A percentile compares a stretch with the other conserved stretches of the same genome.
Conservation (phyloP, 768 basidiomycete species). For the Tylopilus sp. region DNA sequence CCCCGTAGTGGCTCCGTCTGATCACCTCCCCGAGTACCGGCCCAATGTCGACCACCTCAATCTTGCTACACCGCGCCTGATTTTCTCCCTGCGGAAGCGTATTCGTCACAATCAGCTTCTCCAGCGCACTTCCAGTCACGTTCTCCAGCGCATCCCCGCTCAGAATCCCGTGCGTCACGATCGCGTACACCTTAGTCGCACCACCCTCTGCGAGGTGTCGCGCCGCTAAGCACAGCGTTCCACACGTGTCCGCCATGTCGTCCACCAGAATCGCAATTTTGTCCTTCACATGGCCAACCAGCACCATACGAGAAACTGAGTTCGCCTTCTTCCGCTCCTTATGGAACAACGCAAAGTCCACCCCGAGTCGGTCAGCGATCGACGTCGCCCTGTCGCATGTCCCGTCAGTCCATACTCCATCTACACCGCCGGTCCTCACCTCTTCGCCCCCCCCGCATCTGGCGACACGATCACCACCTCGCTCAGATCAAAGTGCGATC, state of each 20-base stretch:
- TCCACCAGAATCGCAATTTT: constrained; percentile 95
- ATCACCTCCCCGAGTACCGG: constrained; percentile 96
- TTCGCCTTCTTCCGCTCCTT: constrained; percentile 98
- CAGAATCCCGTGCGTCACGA: constrained; percentile 96
- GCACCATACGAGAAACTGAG: constrained; percentile 90
- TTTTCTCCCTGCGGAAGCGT: constrained; percentile 89
- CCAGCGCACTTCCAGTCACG: constrained; percentile 70
- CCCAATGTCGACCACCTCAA: constrained; percentile 94
- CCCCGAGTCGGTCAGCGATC: constrained; percentile 91
- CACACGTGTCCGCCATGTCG: constrained; percentile 98
- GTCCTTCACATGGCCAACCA: constrained; percentile 91
- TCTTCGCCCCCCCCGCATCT: constrained; percentile 97
- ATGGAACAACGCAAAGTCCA: constrained; percentile 99
- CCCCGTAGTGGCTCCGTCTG: constrained; percentile 94
- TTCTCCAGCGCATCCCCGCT: constrained; percentile 82
- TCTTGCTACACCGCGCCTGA: constrained; percentile 64
- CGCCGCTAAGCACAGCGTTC: constrained; percentile 90
- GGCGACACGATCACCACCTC: constrained; percentile 95
- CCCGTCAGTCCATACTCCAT: constrained; percentile 15
- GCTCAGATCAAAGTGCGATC: constrained; percentile 79
- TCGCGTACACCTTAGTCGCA: constrained; percentile 78
- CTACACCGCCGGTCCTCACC: constrained; percentile 44
- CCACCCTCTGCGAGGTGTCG: constrained; percentile 87
- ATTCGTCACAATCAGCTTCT: constrained; percentile 97
- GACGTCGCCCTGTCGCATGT: constrained; percentile 76